These are phyloP conservation scores for Delonix regia DNA, from an alignment of 306 rosid species.

Conservation along the genomic window DNA sequence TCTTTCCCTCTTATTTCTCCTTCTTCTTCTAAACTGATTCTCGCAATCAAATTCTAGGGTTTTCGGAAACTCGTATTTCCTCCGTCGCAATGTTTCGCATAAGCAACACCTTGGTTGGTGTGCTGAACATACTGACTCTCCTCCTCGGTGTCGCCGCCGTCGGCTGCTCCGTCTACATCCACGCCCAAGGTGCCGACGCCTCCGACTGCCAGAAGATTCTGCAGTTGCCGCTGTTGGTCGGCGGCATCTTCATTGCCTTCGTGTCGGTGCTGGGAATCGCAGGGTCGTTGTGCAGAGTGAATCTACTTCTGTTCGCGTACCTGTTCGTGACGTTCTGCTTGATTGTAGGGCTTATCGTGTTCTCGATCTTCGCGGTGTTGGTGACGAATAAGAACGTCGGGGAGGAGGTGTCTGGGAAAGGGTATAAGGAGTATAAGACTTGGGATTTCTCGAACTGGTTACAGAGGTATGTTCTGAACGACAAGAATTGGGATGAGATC, in stretches of 20 bases:
- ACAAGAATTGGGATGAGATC: slow-evolving; percentile 54
- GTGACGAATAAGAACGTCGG: slow-evolving; percentile 58
- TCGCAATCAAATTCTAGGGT: too few species aligned
- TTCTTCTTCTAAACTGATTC: too few species aligned
- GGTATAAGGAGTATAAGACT: slow-evolving; percentile 43
- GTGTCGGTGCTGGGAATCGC: slow-evolving; percentile 55
- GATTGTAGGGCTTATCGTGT: slow-evolving; percentile 48
- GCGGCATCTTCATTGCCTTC: slow-evolving; percentile 46
- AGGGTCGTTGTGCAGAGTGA: slow-evolving; percentile 54
- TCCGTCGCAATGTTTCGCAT: slow-evolving; percentile 28
- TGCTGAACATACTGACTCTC: slow-evolving; percentile 48
- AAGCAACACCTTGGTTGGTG: slow-evolving; percentile 53
- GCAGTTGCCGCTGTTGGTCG: slow-evolving; percentile 52
- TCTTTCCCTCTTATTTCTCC: neutral
- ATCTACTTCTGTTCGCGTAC: slow-evolving; percentile 52
- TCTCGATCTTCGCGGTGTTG: slow-evolving; percentile 57
- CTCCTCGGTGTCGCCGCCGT: slow-evolving; percentile 43
- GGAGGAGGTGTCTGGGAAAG: slow-evolving; percentile 41
- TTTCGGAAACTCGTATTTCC: neutral
- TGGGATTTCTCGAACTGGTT: slow-evolving; percentile 66
- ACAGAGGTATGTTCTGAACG: slow-evolving; percentile 60
- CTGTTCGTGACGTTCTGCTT: slow-evolving; percentile 47
- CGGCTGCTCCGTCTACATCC: slow-evolving; percentile 45
- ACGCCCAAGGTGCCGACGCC: slow-evolving; percentile 28
- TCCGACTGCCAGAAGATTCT: slow-evolving; percentile 58